These are phyloP conservation scores for Eimeria tenella DNA, from an alignment of 169 alveolate species.

Conservation along the genomic window DNA sequence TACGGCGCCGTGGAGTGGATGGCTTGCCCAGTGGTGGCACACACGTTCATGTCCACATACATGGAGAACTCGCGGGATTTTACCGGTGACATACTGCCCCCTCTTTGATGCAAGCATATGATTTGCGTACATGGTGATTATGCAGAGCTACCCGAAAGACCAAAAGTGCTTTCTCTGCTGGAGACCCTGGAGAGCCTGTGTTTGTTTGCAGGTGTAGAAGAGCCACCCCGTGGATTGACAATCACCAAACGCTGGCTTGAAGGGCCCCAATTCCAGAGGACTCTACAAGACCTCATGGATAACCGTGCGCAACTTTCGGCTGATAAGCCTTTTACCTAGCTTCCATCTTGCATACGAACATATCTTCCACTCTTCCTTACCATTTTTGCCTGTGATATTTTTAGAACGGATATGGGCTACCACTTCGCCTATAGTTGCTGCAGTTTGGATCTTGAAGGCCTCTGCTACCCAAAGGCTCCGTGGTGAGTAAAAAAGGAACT, in stretches of 20 bases:
- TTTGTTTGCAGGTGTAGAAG: neutral
- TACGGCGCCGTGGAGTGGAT: neutral
- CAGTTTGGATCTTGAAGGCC: neutral
- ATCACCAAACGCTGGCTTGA: neutral
- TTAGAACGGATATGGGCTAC: neutral
- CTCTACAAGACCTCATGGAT: neutral
- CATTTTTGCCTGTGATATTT: neutral
- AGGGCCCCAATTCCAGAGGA: neutral
- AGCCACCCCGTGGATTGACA: neutral
- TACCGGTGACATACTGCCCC: too few species aligned
- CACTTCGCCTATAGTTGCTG: neutral
- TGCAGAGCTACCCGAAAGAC: too few species aligned
- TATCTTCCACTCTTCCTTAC: neutral
- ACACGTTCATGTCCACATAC: neutral
- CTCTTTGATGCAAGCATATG: too few species aligned
- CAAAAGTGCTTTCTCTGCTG: neutral
- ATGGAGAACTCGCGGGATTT: neutral
- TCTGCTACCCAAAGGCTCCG: neutral
- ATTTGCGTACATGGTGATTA: too few species aligned
- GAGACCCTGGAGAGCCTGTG: neutral
- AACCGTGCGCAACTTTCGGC: neutral
- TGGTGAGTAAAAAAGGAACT: neutral
- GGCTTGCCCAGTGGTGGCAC: neutral
- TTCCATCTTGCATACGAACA: neutral
- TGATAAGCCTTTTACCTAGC: neutral